Base-by-base conservation (phyloP, 306 rosid species). In the Cucumis cinereus region DNA sequence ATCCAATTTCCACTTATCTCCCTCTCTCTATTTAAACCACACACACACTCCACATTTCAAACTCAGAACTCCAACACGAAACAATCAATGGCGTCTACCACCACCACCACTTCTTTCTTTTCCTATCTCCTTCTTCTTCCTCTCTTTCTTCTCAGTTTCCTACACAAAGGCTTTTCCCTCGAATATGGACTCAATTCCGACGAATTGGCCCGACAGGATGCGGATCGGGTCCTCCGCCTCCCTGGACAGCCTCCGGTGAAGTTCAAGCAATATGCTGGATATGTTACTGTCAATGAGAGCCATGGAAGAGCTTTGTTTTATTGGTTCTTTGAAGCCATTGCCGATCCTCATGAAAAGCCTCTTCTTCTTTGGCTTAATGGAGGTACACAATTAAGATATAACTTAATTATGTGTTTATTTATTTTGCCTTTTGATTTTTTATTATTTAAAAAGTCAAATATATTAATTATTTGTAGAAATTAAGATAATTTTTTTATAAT, bases 241-340 rank as follows among this genome's bases (percentile, higher is more conserved):
- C 98, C 98, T 0, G 98, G 98, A 0, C 98, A 92, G 55, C 98
- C 94, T 17, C 15, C 19, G 2, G 94, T 89, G 82, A 85, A 81
- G 3, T 92, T 92, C 86, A 85, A 85, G 61, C 98, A 92, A 54
- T 90, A 85, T 55, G 84, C 98, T 0, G 98, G 98, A 6, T 92
- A 92, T 45, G 81, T 92, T 53, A 89, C 85, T 0, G 98, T 92
- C 49, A 90, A 92, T 77, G 57, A 87, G 53, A 72, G 80, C 55
- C 96, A 90, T 76, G 98, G 96, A 40, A 85, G 96, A 83, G 92
- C 98, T 38, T 81, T 92, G 75, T 92, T 92, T 76, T 92, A 92
- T 83, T 92, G 98, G 98, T 92, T 92, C 79, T 89, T 92, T 11
- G 91, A 89, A 61, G 81, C 96, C 47, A 58, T 79, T 19, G 28